A percentile compares a stretch with the other conserved stretches of the same genome.
Conservation (phyloP, 441 rosid genomes). For the Adansonia rubrostipa region DNA sequence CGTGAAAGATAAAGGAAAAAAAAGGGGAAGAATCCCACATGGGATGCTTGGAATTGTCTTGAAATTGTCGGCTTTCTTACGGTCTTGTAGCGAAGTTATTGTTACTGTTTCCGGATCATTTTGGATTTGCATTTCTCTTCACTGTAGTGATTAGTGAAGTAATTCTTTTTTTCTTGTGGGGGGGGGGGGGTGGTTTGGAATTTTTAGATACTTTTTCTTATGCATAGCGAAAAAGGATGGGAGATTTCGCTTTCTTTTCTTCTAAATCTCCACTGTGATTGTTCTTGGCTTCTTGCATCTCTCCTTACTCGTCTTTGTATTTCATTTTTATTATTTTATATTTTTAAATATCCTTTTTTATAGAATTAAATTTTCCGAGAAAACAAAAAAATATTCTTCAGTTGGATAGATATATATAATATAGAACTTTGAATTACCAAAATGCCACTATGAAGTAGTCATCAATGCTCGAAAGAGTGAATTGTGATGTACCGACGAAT, state of each 20-base stretch:
- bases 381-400: slow-evolving; percentile 30
- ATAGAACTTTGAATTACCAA: slow-evolving; percentile 12
- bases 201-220: slow-evolving; percentile 20
- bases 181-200: background rate
- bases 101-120: too few species aligned
- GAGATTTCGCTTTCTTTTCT: background rate
- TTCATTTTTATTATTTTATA: background rate
- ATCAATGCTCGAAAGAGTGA: too few species aligned
- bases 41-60: slow-evolving; percentile 67
- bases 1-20: slow-evolving; percentile 7
- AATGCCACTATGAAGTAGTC: background rate
- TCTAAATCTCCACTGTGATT: background rate
- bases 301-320: background rate
- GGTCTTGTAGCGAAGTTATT: too few species aligned
- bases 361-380: slow-evolving; percentile 16
- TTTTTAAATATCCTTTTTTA: background rate
- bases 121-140: slow-evolving; percentile 8
- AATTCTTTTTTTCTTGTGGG: too few species aligned
- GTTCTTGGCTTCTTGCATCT: too few species aligned
- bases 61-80: slow-evolving; percentile 58
- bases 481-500: too few species aligned
- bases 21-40: slow-evolving; percentile 59
- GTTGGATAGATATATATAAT: slow-evolving; percentile 13
- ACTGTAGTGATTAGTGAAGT: background rate
- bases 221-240: slow-evolving; percentile 10